Evolutionary conservation across 192 early-diverging fungal species (phyloP), one percentile per base, ranked within the genome.

Genomic region (Cetraspora pellucida): DNA sequence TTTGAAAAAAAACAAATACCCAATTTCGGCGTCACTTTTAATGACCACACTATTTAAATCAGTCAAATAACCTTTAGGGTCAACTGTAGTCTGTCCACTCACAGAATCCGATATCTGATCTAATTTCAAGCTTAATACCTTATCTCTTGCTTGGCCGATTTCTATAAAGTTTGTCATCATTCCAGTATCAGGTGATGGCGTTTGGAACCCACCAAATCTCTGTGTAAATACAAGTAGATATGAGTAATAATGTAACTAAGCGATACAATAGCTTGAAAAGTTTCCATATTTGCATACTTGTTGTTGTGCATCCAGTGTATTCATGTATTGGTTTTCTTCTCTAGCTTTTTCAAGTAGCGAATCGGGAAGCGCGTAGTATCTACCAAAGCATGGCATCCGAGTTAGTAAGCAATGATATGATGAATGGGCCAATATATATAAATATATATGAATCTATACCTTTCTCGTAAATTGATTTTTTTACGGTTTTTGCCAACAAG

Each of bases 21-120:
- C 89, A 74, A 90, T 90, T 82, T 96, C 95, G 1, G 95, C 90
- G 11, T 90, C 92, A 55, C 85, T 92, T 72, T 93, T 94, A 30
- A 93, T 87, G 0, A 90, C 90, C 3, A 96, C 85, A 72, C 91
- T 92, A 81, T 92, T 93, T 16, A 99, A 87, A 65, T 93, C 96
- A 2, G 98, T 98, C 57, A 99, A 81, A 79, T 99, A 99, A 13
- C 98, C 98, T 47, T 95, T 95, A 6, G 97, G 93, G 69, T 99
- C 97, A 61, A 98, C 88, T 13, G 92, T 96, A 3, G 94, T 95
- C 82, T 94, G 87, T 14, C 95, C 95, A 5, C 91, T 88, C 8
- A 89, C 90, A 2, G 95, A 95, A 77, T 97, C 95, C 7, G 95
- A 94, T 25, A 93, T 90, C 74, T 95, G 93, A 85, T 97, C 96